A percentile compares a stretch with the other conserved stretches of the same genome.
Evolutionary conservation across 805 yeast species (phyloP).

Genomic region (Candida tallmaniae): DNA sequence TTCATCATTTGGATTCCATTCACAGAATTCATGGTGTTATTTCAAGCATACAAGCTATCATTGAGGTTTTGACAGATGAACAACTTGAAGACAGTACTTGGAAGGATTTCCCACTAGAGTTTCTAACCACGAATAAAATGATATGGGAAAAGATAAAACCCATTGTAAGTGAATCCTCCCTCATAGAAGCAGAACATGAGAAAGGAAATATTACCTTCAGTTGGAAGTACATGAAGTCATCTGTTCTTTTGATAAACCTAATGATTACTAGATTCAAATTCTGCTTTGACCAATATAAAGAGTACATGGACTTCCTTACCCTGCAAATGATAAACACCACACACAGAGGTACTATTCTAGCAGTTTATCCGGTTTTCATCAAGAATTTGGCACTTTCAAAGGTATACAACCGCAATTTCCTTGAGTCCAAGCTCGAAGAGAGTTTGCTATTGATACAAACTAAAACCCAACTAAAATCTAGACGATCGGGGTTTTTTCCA

Average conservation of each 20-base stretch:
- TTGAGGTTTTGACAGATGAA: no score
- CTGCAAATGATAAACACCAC: constrained; percentile 68
- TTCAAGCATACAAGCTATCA: no score
- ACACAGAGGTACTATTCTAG: constrained; percentile 89
- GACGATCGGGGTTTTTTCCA: constrained; percentile 94
- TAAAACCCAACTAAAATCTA: constrained; percentile 66
- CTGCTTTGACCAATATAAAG: constrained; percentile 4
- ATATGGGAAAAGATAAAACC: constrained; percentile 45
- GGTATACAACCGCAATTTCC: constrained; percentile 18
- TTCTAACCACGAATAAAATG: no score
- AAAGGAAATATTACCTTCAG: constrained; percentile 60
- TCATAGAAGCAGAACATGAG: constrained; percentile 25
- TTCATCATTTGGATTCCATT: neutral
- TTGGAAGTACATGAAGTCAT: constrained; percentile 82
- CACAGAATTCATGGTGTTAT: neutral
- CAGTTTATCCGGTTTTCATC: constrained; percentile 78
- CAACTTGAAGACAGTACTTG: no score
- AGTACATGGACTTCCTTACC: constrained; percentile 41
- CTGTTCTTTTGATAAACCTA: constrained; percentile 53
- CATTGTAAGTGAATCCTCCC: constrained; percentile 22
- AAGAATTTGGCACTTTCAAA: neutral
- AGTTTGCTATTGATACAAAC: constrained; percentile 49
- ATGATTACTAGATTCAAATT: constrained; percentile 37
- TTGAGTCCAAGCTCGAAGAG: constrained; percentile 36
- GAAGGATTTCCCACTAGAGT: no score